Percentiles rank a stretch among this genome's conserved stretches.
These are phyloP conservation scores for Rhizophora mangle DNA, from an alignment of 345 rosid species.

Conservation along the genomic window DNA sequence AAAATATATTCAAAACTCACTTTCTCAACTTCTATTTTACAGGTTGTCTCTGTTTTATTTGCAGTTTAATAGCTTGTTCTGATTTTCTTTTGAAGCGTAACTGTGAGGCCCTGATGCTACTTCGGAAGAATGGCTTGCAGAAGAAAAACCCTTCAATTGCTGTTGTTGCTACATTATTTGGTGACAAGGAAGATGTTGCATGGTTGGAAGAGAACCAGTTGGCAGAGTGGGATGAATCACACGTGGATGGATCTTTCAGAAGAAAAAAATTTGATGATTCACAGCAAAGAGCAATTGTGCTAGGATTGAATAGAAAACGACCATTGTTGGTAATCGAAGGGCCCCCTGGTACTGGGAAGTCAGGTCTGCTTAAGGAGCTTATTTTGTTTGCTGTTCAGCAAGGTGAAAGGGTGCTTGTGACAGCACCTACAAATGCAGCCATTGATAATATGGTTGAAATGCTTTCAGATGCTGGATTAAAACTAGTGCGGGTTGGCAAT, in stretches of 20 bases:
- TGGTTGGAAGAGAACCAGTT: slow-evolving; percentile 62
- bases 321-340: slow-evolving; percentile 83
- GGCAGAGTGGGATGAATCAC: slow-evolving; percentile 58
- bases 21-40: slow-evolving; percentile 5
- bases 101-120: slow-evolving; percentile 94
- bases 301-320: slow-evolving; percentile 78
- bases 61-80: slow-evolving; percentile 11
- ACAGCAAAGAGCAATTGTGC: slow-evolving; percentile 60
- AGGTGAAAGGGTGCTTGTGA: slow-evolving; percentile 91
- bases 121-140: slow-evolving; percentile 82
- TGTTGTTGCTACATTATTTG: slow-evolving; percentile 84
- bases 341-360: slow-evolving; percentile 97
- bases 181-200: slow-evolving; percentile 67
- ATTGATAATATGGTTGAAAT: slow-evolving; percentile 96
- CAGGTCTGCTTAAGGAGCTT: slow-evolving; percentile 82
- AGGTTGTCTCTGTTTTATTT: slow-evolving; percentile 11
- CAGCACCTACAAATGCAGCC: slow-evolving; percentile 97
- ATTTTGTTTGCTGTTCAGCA: slow-evolving; percentile 67
- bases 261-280: slow-evolving; percentile 54
- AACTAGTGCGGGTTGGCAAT: slow-evolving; percentile 88
- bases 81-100: slow-evolving; percentile 62
- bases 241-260: slow-evolving; percentile 48
- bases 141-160: slow-evolving; percentile 76
- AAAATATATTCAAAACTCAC: neutral
- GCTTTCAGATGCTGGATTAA: slow-evolving; percentile 58